These are phyloP conservation scores for Lycium ferocissimum DNA, from an alignment of 257 asterid genomes.

Conservation along the genomic window DNA sequence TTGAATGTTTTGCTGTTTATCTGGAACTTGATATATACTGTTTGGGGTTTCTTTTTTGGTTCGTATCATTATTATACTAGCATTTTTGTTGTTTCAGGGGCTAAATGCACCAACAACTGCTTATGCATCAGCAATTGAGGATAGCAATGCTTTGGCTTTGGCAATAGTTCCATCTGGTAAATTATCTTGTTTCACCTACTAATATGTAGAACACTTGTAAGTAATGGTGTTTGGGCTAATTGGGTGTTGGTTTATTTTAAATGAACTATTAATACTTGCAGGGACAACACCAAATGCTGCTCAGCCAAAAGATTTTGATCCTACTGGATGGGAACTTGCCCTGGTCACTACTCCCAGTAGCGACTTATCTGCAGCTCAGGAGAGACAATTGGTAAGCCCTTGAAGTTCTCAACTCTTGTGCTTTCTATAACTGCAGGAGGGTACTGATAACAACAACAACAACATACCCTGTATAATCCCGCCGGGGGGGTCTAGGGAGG, in stretches of 20 bases:
- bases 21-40: constrained; percentile 18
- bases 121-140: constrained; percentile 81
- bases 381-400: constrained; percentile 84
- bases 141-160: constrained; percentile 86
- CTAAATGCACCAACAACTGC: constrained; percentile 54
- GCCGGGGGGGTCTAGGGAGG: too few relatives aligned
- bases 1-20: constrained; percentile 19
- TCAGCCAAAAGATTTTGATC: constrained; percentile 66
- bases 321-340: constrained; percentile 98
- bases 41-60: constrained; percentile 28
- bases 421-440: neutral
- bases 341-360: constrained; percentile 88
- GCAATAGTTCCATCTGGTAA: constrained; percentile 92
- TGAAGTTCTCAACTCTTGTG: neutral
- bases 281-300: constrained; percentile 60
- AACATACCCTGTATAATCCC: too few relatives aligned
- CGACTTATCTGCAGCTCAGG: constrained; percentile 77
- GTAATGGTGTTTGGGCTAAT: constrained; percentile 9
- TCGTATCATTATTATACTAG: constrained; percentile 20
- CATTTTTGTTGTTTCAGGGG: constrained; percentile 61
- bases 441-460: neutral
- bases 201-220: neutral
- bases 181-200: constrained; percentile 30
- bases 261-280: constrained; percentile 39
- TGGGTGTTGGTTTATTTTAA: neutral